phyloP scores from a whole-genome alignment of 441 rosid genomes.

The Bruguiera hainesii region DNA sequence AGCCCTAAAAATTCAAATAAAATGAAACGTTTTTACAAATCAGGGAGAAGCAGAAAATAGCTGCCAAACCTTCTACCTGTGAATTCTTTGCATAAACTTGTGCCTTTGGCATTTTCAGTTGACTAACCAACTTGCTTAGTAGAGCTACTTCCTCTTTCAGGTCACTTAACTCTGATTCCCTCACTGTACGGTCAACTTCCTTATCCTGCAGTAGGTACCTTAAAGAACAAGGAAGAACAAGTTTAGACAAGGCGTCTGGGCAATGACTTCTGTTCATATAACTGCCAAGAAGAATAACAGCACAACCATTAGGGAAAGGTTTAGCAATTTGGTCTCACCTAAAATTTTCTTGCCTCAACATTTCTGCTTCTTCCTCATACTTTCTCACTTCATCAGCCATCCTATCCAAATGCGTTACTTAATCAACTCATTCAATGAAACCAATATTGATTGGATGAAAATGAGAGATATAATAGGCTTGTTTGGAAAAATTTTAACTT shows the following conservation, averaged over 20 bases:
- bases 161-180: slow-evolving; percentile 67
- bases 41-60: slow-evolving; percentile 4
- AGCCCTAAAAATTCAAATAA: background rate
- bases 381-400: slow-evolving; percentile 63
- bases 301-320: background rate
- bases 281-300: slow-evolving; percentile 9
- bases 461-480: background rate
- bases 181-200: slow-evolving; percentile 40
- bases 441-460: background rate
- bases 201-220: slow-evolving; percentile 43
- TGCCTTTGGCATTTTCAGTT: slow-evolving; percentile 48
- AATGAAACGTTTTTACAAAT: background rate
- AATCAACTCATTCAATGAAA: slow-evolving; percentile 11
- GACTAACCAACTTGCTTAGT: slow-evolving; percentile 56
- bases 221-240: slow-evolving; percentile 24
- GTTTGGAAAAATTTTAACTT: too few species aligned
- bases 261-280: background rate
- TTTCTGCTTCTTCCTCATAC: slow-evolving; percentile 65
- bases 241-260: background rate
- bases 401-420: slow-evolving; percentile 37
- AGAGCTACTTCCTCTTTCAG: slow-evolving; percentile 63
- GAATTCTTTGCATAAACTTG: slow-evolving; percentile 30
- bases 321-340: slow-evolving; percentile 35
- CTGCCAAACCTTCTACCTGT: slow-evolving; percentile 40
- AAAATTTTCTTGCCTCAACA: slow-evolving; percentile 55